A percentile compares a stretch with the other conserved stretches of the same genome.
phyloP scores from a whole-genome alignment of 495 filamentous ascomycete genomes.

The Penicillium coprophilum region DNA sequence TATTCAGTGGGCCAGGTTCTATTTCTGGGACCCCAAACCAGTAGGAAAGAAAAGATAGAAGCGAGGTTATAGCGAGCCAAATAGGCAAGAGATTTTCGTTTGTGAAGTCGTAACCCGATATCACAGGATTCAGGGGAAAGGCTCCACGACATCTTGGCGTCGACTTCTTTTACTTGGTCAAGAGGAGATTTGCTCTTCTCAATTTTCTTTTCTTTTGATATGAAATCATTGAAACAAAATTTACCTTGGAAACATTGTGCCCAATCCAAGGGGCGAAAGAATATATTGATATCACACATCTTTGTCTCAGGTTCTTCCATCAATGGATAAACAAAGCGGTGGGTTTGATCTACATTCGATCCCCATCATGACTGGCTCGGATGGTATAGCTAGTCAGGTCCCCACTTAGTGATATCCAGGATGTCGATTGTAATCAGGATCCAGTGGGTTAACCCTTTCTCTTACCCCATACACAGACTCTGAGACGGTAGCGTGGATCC shows the following conservation, averaged over 20 bases:
- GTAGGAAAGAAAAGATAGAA: not conserved
- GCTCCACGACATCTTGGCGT: conserved; percentile 10
- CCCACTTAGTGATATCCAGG: conserved; percentile 7
- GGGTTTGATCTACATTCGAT: conserved; percentile 11
- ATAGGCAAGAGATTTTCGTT: conserved; percentile 8
- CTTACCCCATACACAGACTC: conserved; percentile 10
- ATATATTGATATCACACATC: not conserved
- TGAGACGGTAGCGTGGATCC: not conserved
- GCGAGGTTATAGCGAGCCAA: conserved; percentile 1
- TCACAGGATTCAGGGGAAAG: conserved; percentile 9
- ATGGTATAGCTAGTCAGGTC: not conserved
- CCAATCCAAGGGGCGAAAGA: not conserved
- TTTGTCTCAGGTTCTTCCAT: not conserved
- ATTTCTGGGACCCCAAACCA: conserved; percentile 10
- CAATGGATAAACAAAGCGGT: not conserved
- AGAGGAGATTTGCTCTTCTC: not conserved
- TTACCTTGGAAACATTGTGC: not conserved
- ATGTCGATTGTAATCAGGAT: conserved; percentile 14
- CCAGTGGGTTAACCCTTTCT: conserved; percentile 3
- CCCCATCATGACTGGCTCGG: conserved; percentile 4
- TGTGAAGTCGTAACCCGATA: not conserved
- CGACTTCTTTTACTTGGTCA: not conserved
- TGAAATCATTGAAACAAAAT: not conserved
- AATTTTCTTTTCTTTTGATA: not conserved
- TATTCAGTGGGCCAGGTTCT: not conserved